phyloP scores from a whole-genome alignment of 345 rosid genomes.

The Ricinus communis region DNA sequence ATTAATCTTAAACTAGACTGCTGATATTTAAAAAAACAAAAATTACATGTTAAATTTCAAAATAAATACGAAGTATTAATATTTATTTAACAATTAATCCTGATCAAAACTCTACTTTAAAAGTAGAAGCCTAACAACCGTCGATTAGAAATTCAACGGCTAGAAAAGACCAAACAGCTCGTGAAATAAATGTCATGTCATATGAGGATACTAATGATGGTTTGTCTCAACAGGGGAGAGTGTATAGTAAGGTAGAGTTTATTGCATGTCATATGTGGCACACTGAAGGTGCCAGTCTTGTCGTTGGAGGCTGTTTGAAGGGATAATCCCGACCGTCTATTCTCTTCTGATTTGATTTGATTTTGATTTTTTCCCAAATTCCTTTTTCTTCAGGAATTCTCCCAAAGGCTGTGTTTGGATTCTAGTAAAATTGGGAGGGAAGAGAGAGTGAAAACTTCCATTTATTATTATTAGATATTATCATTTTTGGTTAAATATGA shows the following conservation, averaged over 20 bases:
- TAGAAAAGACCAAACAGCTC: slow-evolving; percentile 10
- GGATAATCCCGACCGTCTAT: slow-evolving; percentile 26
- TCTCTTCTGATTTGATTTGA: slow-evolving; percentile 8
- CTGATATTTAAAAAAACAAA: too few relatives aligned
- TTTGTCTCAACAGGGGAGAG: background rate
- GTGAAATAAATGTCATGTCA: slow-evolving; percentile 31
- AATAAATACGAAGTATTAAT: too few relatives aligned
- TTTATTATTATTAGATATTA: too few relatives aligned
- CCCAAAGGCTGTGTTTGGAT: background rate
- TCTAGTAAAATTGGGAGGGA: background rate
- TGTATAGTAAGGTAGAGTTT: background rate
- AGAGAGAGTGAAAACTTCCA: too few relatives aligned
- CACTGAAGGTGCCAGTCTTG: slow-evolving; percentile 24
- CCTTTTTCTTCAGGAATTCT: background rate
- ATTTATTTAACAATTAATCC: too few relatives aligned
- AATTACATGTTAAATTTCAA: too few relatives aligned
- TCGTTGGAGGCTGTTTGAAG: slow-evolving; percentile 11
- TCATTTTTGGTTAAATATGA: too few relatives aligned
- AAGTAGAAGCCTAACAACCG: background rate
- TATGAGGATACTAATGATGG: background rate
- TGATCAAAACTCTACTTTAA: too few relatives aligned
- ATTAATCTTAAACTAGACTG: too few relatives aligned
- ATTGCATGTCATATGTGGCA: slow-evolving; percentile 25
- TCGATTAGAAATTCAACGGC: background rate
- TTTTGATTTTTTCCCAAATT: background rate